phyloP scores from a whole-genome alignment of 108 stramenopile genomes.

The Epipyxis sp. region DNA sequence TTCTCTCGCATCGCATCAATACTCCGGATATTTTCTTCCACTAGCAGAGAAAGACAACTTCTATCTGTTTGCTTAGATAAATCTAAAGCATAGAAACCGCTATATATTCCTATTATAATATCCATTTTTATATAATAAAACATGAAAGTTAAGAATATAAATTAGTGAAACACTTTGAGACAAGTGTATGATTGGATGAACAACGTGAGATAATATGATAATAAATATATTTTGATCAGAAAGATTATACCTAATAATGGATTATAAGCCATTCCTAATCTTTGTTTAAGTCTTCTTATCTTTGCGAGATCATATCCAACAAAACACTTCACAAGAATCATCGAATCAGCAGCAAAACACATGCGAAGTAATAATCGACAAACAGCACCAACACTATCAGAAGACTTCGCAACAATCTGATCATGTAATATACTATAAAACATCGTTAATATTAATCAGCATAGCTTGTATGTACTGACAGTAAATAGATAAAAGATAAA shows the following conservation, averaged over 20 bases:
- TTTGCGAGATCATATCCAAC: background rate
- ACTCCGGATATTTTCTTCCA: conserved; percentile 1
- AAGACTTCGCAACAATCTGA: background rate
- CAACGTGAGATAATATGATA: too few relatives aligned
- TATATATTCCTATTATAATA: conserved; percentile 7
- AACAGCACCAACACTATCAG: background rate
- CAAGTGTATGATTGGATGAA: too few relatives aligned
- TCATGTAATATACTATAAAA: too few relatives aligned
- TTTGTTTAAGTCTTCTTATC: background rate
- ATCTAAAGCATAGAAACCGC: conserved; percentile 7
- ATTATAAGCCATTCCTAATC: background rate
- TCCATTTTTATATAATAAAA: too few relatives aligned
- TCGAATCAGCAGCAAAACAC: background rate
- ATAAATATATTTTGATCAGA: too few relatives aligned
- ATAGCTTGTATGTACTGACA: too few relatives aligned
- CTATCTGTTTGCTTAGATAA: background rate
- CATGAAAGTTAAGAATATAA: too few relatives aligned
- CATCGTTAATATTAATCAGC: too few relatives aligned
- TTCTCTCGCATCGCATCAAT: background rate
- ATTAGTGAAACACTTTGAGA: too few relatives aligned
- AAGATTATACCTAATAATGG: too few relatives aligned
- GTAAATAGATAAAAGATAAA: too few relatives aligned
- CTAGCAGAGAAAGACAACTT: background rate
- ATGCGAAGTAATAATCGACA: background rate
- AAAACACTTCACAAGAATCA: background rate